Evolutionary conservation across 768 basidiomycete genomes (phyloP).

Genomic region (Suillus spraguei): DNA sequence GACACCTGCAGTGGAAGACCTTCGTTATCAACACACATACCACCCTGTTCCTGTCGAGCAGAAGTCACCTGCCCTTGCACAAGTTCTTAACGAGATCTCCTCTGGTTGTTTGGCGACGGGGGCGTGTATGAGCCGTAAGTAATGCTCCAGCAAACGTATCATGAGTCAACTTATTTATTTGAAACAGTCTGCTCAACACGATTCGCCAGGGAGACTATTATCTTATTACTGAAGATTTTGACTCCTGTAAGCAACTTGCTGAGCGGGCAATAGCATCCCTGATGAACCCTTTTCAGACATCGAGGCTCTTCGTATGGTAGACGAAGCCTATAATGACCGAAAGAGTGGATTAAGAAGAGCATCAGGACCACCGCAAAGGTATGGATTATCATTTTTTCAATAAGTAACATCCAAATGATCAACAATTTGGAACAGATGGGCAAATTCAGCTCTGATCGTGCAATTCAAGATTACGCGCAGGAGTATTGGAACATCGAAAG

Average conservation of each 20-base stretch:
- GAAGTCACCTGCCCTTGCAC: slow-evolving; percentile 81
- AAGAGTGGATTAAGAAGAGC: slow-evolving; percentile 91
- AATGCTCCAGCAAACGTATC: slow-evolving; percentile 16
- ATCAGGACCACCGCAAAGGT: slow-evolving; percentile 83
- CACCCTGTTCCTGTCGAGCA: slow-evolving; percentile 79
- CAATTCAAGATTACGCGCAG: slow-evolving; percentile 91
- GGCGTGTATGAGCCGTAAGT: slow-evolving; percentile 84
- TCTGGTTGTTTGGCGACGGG: slow-evolving; percentile 76
- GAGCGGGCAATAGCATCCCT: not conserved
- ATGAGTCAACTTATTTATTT: slow-evolving; percentile 21
- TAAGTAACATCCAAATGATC: slow-evolving; percentile 7
- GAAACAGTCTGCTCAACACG: slow-evolving; percentile 66
- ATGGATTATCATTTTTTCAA: slow-evolving; percentile 2
- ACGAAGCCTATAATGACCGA: slow-evolving; percentile 83
- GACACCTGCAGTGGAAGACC: slow-evolving; percentile 84
- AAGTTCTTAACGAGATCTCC: slow-evolving; percentile 77
- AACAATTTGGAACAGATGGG: slow-evolving; percentile 66
- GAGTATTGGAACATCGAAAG: slow-evolving; percentile 81
- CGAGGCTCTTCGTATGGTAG: slow-evolving; percentile 82
- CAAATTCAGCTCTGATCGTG: slow-evolving; percentile 94
- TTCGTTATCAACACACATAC: slow-evolving; percentile 86
- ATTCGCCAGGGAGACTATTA: slow-evolving; percentile 79
- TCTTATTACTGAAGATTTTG: slow-evolving; percentile 90
- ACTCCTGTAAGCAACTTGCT: slow-evolving; percentile 64
- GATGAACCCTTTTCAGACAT: slow-evolving; percentile 53